Evolutionary conservation across 1,284 basidiomycete species (phyloP), one percentile per base, ranked within the genome.

Genomic region (Boletellus deceptivus): DNA sequence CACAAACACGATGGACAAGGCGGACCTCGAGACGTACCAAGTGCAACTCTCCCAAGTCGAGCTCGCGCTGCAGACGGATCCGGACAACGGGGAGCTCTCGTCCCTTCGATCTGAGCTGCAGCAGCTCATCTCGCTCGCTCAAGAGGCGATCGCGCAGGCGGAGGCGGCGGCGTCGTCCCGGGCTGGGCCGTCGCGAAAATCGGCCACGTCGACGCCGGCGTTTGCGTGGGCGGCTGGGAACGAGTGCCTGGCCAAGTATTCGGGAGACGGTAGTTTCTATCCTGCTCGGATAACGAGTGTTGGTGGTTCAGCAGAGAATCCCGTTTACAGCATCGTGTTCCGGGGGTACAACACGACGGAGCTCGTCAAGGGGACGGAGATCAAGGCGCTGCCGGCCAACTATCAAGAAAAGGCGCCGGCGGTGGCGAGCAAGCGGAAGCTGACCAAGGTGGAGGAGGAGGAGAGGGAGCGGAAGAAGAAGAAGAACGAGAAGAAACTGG

Each of bases 341-440:
- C 92, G 92, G 67, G 91, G 90, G 3, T 98, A 98, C 76, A 91
- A 94, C 59, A 89, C 89, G 35, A 95, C 94, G n/a, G 94, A 98
- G 69, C 83, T 92, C 48, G 81, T 97, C 31, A 85, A 89, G 54
- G 76, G 82, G 18, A 72, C 79, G 4, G 86, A 90, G 55, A 71
- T 97, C 53, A 90, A 91, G 64, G 63, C 82, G 5, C 75, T 89
- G 18, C 86, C 90, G 2, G 55, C 79, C 17, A 82, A 78, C 63
- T 71, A 84, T 25, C 65, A 67, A 48, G 68, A 70, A 44, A 69
- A 67, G 65, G 68, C 53, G 61, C 68, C 48, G 50, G 61, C 75
- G 0, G 64, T 75, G 47, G 69, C 76, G 17, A 76, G 73, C 58
- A 92, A 91, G 74, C 86, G 89, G 56, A 91, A 93, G 75, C 73